Evolutionary conservation across 169 alveolate species (phyloP).

Genomic region (Eimeria falciformis): DNA sequence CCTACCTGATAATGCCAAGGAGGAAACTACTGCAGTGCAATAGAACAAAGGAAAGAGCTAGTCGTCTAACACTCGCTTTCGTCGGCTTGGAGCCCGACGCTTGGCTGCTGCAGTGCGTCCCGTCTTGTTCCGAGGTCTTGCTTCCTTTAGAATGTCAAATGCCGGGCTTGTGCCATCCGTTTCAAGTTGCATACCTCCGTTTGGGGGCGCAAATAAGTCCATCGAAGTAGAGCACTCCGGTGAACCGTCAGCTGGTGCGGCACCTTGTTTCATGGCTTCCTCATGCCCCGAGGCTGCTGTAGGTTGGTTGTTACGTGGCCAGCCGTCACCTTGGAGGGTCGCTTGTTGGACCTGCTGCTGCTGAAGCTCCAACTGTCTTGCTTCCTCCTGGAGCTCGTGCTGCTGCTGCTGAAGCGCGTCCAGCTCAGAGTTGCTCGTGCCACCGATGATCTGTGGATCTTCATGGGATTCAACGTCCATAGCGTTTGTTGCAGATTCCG

Average conservation of each 20-base stretch:
- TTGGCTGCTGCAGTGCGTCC: slow-evolving; percentile 51
- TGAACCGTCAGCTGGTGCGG: background rate
- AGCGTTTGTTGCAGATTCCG: slow-evolving; percentile 18
- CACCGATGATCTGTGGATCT: background rate
- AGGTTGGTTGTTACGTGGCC: background rate
- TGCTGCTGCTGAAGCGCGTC: slow-evolving; percentile 36
- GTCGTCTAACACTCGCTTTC: slow-evolving; percentile 38
- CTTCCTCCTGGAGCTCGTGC: slow-evolving; percentile 20
- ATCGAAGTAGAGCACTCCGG: background rate
- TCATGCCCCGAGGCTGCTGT: background rate
- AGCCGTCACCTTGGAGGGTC: background rate
- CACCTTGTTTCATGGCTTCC: background rate
- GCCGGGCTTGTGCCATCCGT: background rate
- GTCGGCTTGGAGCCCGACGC: slow-evolving; percentile 60
- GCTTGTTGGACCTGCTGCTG: slow-evolving; percentile 21
- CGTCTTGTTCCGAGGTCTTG: slow-evolving; percentile 41
- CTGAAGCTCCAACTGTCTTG: background rate
- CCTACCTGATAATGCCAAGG: too few species aligned
- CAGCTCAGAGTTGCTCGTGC: background rate
- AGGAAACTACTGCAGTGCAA: slow-evolving; percentile 39
- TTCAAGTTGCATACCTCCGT: background rate
- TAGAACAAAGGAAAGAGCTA: background rate
- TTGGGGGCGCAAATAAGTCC: slow-evolving; percentile 51
- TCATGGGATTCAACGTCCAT: slow-evolving; percentile 39
- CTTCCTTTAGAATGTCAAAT: background rate